Evolutionary conservation across 306 rosid species (phyloP).

Genomic region (Quercus variabilis): DNA sequence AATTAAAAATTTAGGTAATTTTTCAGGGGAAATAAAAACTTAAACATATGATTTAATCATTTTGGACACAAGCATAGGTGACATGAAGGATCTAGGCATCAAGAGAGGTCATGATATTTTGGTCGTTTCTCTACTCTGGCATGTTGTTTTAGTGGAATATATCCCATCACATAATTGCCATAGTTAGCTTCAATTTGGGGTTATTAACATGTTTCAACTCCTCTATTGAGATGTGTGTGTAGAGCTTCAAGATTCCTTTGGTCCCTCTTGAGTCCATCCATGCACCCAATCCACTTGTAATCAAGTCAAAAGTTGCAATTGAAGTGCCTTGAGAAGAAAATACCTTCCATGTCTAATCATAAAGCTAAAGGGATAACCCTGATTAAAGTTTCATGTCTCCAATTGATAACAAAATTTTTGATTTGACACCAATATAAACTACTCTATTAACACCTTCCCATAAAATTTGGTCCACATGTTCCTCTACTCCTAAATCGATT

Average conservation of each 20-base stretch:
- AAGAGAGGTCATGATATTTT: not conserved
- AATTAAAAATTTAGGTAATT: no score
- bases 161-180: slow-evolving; percentile 27
- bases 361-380: slow-evolving; percentile 21
- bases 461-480: slow-evolving; percentile 26
- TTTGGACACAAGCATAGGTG: not conserved
- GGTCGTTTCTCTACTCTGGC: not conserved
- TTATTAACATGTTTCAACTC: slow-evolving; percentile 32
- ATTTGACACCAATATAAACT: slow-evolving; percentile 42
- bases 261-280: slow-evolving; percentile 36
- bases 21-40: no score
- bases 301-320: slow-evolving; percentile 70
- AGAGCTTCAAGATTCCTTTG: slow-evolving; percentile 40
- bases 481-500: not conserved
- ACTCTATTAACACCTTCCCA: slow-evolving; percentile 21
- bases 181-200: slow-evolving; percentile 39
- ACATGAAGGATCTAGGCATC: not conserved
- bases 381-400: slow-evolving; percentile 50
- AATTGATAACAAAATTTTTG: slow-evolving; percentile 29
- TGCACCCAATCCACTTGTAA: slow-evolving; percentile 40
- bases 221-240: slow-evolving; percentile 6
- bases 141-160: slow-evolving; percentile 15
- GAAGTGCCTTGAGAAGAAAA: slow-evolving; percentile 59
- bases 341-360: slow-evolving; percentile 41
- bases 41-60: no score